Evolutionary conservation across 2,329 filamentous ascomycete genomes (phyloP).

Genomic region (Cyphellophora europaea): DNA sequence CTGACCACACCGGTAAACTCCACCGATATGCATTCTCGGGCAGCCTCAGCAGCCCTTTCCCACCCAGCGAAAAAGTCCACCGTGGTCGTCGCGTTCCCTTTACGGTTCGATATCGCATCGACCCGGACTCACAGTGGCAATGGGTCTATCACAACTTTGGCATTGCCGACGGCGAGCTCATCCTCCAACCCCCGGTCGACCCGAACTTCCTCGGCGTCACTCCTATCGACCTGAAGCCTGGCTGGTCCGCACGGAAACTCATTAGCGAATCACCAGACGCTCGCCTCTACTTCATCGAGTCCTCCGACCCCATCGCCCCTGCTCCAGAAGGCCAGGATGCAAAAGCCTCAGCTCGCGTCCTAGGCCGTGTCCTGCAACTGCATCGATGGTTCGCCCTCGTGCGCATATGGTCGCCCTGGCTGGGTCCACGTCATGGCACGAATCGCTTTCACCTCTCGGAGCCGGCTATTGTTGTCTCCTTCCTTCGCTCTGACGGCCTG

Average conservation of each 20-base stretch:
- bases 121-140: constrained; percentile 28
- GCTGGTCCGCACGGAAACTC: constrained; percentile 25
- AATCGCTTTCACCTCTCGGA: constrained; percentile 59
- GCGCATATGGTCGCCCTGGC: constrained; percentile 72
- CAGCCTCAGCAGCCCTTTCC: constrained; percentile 16
- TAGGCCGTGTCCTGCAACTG: constrained; percentile 38
- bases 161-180: constrained; percentile 31
- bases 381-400: constrained; percentile 75
- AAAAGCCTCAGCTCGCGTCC: constrained; percentile 39
- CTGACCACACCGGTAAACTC: constrained; percentile 9
- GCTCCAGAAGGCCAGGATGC: constrained; percentile 41
- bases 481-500: constrained; percentile 61
- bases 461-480: constrained; percentile 69
- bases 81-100: constrained; percentile 24
- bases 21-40: constrained; percentile 25
- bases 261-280: constrained; percentile 33
- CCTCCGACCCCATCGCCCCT: constrained; percentile 38
- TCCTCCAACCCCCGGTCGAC: constrained; percentile 24
- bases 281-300: constrained; percentile 27
- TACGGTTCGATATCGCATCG: constrained; percentile 34
- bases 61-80: constrained; percentile 12
- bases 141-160: constrained; percentile 34
- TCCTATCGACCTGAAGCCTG: constrained; percentile 25
- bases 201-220: constrained; percentile 17
- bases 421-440: constrained; percentile 72